Evolutionary conservation across 2,329 filamentous ascomycete species (phyloP).

Genomic region (Xylariaceae sp.): DNA sequence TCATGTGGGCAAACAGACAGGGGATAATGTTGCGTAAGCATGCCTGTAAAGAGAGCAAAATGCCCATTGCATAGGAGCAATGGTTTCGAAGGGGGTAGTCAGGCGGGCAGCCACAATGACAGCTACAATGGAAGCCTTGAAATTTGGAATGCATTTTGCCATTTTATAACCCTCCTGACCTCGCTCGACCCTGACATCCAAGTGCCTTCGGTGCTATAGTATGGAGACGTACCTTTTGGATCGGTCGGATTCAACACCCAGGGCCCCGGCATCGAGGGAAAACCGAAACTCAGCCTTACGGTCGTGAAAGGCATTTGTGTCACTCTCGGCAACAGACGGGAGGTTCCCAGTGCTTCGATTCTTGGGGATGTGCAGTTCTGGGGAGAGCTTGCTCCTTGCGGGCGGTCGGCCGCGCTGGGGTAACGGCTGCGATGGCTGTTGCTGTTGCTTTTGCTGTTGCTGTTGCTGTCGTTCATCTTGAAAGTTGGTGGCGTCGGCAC

Average conservation of each 20-base stretch:
- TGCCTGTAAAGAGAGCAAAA: constrained; percentile 8
- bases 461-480: constrained; percentile 33
- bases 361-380: constrained; percentile 52
- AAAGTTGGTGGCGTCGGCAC: constrained; percentile 35
- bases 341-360: constrained; percentile 63
- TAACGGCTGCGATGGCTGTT: neutral
- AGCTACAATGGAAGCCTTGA: neutral
- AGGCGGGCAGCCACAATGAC: too few species aligned
- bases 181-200: too few species aligned
- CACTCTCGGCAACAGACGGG: constrained; percentile 38
- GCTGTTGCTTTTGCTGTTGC: too few species aligned
- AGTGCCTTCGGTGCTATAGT: neutral
- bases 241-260: constrained; percentile 58
- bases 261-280: constrained; percentile 67
- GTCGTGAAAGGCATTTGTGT: constrained; percentile 36
- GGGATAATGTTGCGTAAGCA: too few species aligned
- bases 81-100: too few species aligned
- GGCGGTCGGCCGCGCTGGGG: constrained; percentile 29
- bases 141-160: too few species aligned
- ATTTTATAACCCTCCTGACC: too few species aligned
- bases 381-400: constrained; percentile 39
- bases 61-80: too few species aligned
- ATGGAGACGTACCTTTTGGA: constrained; percentile 61
- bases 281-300: constrained; percentile 56
- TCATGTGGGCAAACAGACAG: constrained; percentile 2